phyloP scores from a whole-genome alignment of 345 rosid genomes.

The Citrus glauca region DNA sequence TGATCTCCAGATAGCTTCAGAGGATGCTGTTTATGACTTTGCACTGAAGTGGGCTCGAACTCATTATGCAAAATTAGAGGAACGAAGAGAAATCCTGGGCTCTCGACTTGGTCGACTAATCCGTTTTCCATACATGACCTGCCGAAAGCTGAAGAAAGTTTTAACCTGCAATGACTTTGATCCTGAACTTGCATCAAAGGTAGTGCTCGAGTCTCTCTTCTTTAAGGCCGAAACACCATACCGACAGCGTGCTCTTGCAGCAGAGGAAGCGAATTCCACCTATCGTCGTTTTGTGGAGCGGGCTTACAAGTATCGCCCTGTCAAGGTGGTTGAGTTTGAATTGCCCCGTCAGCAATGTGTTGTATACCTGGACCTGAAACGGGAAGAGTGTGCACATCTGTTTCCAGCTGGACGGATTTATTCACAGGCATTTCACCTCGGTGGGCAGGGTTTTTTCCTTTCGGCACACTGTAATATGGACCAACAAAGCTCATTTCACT shows the following conservation, averaged over 20 bases:
- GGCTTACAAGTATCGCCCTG: slow-evolving; percentile 64
- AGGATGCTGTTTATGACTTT: slow-evolving; percentile 68
- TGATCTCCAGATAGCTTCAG: slow-evolving; percentile 61
- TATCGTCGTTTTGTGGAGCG: slow-evolving; percentile 60
- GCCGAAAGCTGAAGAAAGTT: slow-evolving; percentile 63
- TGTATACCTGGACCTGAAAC: slow-evolving; percentile 73
- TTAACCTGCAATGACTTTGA: slow-evolving; percentile 64
- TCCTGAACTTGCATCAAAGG: slow-evolving; percentile 46
- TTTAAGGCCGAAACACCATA: slow-evolving; percentile 67
- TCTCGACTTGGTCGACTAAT: slow-evolving; percentile 53
- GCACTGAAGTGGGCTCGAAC: slow-evolving; percentile 68
- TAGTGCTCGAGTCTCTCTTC: slow-evolving; percentile 75
- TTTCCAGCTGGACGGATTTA: slow-evolving; percentile 54
- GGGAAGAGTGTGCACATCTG: slow-evolving; percentile 52
- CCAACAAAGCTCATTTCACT: slow-evolving; percentile 50
- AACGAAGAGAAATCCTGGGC: slow-evolving; percentile 52
- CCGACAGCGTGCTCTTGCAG: slow-evolving; percentile 41
- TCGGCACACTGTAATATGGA: slow-evolving; percentile 67
- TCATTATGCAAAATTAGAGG: slow-evolving; percentile 62
- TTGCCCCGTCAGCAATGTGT: slow-evolving; percentile 63
- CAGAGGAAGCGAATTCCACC: slow-evolving; percentile 33
- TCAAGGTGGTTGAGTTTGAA: slow-evolving; percentile 75
- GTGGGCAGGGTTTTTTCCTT: slow-evolving; percentile 66
- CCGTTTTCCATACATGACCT: slow-evolving; percentile 81
- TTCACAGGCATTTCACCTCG: slow-evolving; percentile 72